Evolutionary conservation across 805 yeast genomes (phyloP).

Genomic region (Peterozyma xylosa): DNA sequence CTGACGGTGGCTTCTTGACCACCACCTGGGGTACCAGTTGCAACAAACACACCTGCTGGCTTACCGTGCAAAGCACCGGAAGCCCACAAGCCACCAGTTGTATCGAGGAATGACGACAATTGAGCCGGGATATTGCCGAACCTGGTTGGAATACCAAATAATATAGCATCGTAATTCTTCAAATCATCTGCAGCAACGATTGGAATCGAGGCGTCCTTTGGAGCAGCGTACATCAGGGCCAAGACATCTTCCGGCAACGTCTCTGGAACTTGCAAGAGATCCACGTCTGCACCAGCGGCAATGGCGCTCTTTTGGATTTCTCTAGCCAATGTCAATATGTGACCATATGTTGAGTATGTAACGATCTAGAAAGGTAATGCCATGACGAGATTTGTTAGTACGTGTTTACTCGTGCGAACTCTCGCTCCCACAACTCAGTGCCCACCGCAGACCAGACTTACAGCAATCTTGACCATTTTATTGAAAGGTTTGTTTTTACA

Average conservation of each 20-base stretch:
- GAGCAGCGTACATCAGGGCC: slow-evolving; percentile 56
- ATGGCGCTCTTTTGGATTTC: slow-evolving; percentile 62
- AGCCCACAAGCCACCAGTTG: slow-evolving; percentile 74
- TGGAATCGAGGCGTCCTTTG: slow-evolving; percentile 44
- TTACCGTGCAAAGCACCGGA: slow-evolving; percentile 63
- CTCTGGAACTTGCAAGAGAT: slow-evolving; percentile 74
- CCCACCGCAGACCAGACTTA: too few species aligned
- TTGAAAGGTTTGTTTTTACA: too few species aligned
- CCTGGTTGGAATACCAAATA: slow-evolving; percentile 79
- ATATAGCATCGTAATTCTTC: slow-evolving; percentile 61
- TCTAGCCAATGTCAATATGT: slow-evolving; percentile 62
- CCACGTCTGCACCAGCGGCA: slow-evolving; percentile 62
- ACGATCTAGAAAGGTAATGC: slow-evolving; percentile 3
- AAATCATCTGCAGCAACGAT: slow-evolving; percentile 51
- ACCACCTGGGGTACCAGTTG: slow-evolving; percentile 71
- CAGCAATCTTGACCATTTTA: too few species aligned
- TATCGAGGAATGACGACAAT: slow-evolving; percentile 68
- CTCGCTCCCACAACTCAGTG: too few species aligned
- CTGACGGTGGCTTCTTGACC: slow-evolving; percentile 61
- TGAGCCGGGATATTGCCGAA: slow-evolving; percentile 73
- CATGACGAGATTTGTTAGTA: too few species aligned
- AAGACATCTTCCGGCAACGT: slow-evolving; percentile 60
- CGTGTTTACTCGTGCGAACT: too few species aligned
- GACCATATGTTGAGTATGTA: slow-evolving; percentile 72
- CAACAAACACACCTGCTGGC: slow-evolving; percentile 63